A percentile compares a stretch with the other conserved stretches of the same genome.
Conservation (phyloP, 768 basidiomycete species). For the Cyclocybe aegerita region DNA sequence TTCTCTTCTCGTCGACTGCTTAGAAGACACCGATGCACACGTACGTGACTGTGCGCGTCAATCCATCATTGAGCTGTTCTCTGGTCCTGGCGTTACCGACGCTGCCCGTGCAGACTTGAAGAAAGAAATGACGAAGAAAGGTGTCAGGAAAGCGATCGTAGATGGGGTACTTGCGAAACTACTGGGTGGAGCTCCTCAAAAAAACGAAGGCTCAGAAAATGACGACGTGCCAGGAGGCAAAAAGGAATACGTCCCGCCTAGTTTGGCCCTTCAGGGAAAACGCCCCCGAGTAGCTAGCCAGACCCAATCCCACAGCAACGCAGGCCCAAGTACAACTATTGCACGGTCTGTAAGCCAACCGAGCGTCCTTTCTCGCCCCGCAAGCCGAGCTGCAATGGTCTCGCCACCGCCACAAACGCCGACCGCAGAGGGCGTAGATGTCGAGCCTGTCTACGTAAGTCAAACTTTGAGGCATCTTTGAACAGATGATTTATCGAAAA, state of each 20-base stretch:
- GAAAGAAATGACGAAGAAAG: slow-evolving; percentile 84
- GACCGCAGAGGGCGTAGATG: slow-evolving; percentile 42
- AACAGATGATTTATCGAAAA: neutral
- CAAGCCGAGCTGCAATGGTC: slow-evolving; percentile 59
- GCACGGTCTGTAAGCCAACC: slow-evolving; percentile 48
- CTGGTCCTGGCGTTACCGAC: slow-evolving; percentile 78
- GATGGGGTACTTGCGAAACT: slow-evolving; percentile 76
- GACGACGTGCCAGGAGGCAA: slow-evolving; percentile 42
- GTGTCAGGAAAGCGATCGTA: slow-evolving; percentile 83
- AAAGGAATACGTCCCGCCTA: slow-evolving; percentile 77
- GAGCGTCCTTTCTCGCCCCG: slow-evolving; percentile 53
- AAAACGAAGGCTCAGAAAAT: slow-evolving; percentile 60
- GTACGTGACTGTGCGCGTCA: slow-evolving; percentile 86
- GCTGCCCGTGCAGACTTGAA: slow-evolving; percentile 91
- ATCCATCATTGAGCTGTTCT: slow-evolving; percentile 83
- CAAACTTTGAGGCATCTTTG: neutral
- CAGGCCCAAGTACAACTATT: slow-evolving; percentile 20
- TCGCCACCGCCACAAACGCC: slow-evolving; percentile 38
- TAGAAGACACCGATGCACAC: slow-evolving; percentile 89
- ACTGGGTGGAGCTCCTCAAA: slow-evolving; percentile 45
- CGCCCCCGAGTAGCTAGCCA: slow-evolving; percentile 44
- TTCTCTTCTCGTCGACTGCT: slow-evolving; percentile 71
- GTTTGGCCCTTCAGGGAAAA: slow-evolving; percentile 58
- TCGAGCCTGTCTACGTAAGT: slow-evolving; percentile 72
- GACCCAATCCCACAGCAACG: slow-evolving; percentile 4